Base-by-base conservation (phyloP, 2,329 filamentous ascomycete genomes). In the Colletotrichum neosansevieriae region DNA sequence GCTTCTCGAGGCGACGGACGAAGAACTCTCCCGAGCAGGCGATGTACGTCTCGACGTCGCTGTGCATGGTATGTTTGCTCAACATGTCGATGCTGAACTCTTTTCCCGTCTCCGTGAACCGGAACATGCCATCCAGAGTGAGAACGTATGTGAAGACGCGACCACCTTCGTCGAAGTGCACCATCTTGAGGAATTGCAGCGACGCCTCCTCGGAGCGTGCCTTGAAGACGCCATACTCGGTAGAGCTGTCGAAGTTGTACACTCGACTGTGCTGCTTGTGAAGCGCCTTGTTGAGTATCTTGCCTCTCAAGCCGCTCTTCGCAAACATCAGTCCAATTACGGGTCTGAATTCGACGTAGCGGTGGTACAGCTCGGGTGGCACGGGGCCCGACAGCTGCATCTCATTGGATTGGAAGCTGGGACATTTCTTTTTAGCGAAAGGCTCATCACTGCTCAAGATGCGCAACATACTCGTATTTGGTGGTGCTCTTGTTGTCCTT, bases 51-150 rank as follows among this genome's bases (percentile, higher is more conserved):
- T 90, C 92, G 1, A 97, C 94, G 78, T 98, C 91, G 72, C 93
- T 95, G 81, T 98, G 95, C 94, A 98, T 97, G 45, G 94, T 97
- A 79, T 98, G 95, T 78, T 98, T 98, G 78, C 91, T 94, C 74
- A 98, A 81, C 78, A 98, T 84, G 80, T 98, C 95, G 74, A 98
- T 94, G 59, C 94, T 94, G 68, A 98, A 98, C 75, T 98, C 94
- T 74, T 96, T 96, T 34, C 95, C 95, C 0, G 95, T 98, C 79
- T 98, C 95, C 1, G 95, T 98, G 80, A 98, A 98, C 51, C 94
- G 91, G 76, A 97, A 88, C 60, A 95, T 85, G 5, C 91, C 92
- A 75, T 98, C 95, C 6, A 98, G 85, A 0, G 94, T 97, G 21
- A 98, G 83, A 29, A 98, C 91, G 73, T 98, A 98, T 21, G 95